Evolutionary conservation across 352 stramenopile species (phyloP).

Genomic region (Sclerospora graminicola): DNA sequence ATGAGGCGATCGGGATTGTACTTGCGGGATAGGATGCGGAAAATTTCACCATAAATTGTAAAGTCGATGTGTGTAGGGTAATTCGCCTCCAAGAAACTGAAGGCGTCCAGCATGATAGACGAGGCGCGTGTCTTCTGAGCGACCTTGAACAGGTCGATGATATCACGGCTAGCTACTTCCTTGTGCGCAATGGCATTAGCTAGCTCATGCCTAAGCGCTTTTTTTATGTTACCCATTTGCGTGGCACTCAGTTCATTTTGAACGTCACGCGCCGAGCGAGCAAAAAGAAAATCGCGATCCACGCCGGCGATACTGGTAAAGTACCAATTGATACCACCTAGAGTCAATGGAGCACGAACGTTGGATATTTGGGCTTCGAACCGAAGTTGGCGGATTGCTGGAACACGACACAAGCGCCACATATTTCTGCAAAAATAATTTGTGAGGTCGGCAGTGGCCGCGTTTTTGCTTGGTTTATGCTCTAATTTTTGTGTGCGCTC

Average conservation of each 20-base stretch:
- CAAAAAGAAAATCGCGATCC: constrained; percentile 35
- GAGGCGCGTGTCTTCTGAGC: constrained; percentile 38
- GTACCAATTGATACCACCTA: constrained; percentile 7
- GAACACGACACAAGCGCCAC: constrained; percentile 46
- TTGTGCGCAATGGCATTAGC: constrained; percentile 18
- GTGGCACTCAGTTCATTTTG: constrained; percentile 23
- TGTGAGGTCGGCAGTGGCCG: constrained; percentile 14
- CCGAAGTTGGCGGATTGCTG: constrained; percentile 33
- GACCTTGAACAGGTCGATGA: constrained; percentile 43
- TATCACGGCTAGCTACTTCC: constrained; percentile 31
- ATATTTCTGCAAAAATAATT: constrained; percentile 17
- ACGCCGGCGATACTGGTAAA: constrained; percentile 38
- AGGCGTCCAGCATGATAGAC: constrained; percentile 40
- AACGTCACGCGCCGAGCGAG: constrained; percentile 27
- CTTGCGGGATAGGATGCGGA: constrained; percentile 35
- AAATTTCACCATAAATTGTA: constrained; percentile 52
- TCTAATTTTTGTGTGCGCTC: constrained; percentile 8
- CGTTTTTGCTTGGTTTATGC: constrained; percentile 11
- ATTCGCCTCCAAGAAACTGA: constrained; percentile 32
- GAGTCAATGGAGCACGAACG: constrained; percentile 6
- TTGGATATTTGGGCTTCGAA: constrained; percentile 8
- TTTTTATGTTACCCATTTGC: constrained; percentile 23
- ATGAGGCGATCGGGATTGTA: constrained; percentile 28
- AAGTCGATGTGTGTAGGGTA: constrained; percentile 43
- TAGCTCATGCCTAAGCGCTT: constrained; percentile 33